Evolutionary conservation across 371 early-diverging fungal genomes (phyloP).

Genomic region (Mucor irregularis): DNA sequence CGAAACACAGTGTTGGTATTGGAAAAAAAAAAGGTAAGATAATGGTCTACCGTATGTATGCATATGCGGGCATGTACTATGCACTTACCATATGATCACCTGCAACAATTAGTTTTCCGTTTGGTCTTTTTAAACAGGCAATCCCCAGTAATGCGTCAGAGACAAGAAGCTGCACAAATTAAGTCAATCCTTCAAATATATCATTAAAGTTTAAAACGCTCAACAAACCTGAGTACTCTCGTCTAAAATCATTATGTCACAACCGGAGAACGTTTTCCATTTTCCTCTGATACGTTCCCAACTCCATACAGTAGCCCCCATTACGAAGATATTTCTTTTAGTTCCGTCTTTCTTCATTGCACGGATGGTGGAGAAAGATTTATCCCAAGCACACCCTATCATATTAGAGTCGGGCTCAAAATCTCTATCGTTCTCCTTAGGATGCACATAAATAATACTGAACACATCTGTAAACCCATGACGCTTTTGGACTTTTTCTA

Average conservation of each 20-base stretch:
- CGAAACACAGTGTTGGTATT: too few relatives aligned
- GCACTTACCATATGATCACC: slow-evolving; percentile 58
- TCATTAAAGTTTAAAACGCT: not conserved
- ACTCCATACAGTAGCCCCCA: slow-evolving; percentile 61
- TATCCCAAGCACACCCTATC: slow-evolving; percentile 1
- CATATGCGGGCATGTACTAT: not conserved
- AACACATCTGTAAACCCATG: slow-evolving; percentile 7
- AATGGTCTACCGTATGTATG: not conserved
- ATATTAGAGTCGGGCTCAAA: not conserved
- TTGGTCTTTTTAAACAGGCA: slow-evolving; percentile 36
- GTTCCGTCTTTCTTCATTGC: not conserved
- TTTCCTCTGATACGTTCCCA: slow-evolving; percentile 42
- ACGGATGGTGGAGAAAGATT: slow-evolving; percentile 4
- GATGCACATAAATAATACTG: slow-evolving; percentile 11
- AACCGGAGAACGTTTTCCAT: slow-evolving; percentile 32
- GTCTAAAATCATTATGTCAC: slow-evolving; percentile 58
- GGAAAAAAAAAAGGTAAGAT: not conserved
- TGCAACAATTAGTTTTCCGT: slow-evolving; percentile 53
- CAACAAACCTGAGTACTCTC: slow-evolving; percentile 56
- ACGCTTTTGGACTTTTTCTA: slow-evolving; percentile 35
- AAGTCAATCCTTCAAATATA: too few relatives aligned
- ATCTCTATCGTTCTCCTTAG: not conserved
- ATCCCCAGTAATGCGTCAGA: slow-evolving; percentile 54
- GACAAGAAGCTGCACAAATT: slow-evolving; percentile 35
- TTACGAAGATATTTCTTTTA: slow-evolving; percentile 25